A percentile compares a stretch with the other conserved stretches of the same genome.
phyloP scores from a whole-genome alignment of 1,139 yeast species.

The Geotrichum macrosporum region DNA sequence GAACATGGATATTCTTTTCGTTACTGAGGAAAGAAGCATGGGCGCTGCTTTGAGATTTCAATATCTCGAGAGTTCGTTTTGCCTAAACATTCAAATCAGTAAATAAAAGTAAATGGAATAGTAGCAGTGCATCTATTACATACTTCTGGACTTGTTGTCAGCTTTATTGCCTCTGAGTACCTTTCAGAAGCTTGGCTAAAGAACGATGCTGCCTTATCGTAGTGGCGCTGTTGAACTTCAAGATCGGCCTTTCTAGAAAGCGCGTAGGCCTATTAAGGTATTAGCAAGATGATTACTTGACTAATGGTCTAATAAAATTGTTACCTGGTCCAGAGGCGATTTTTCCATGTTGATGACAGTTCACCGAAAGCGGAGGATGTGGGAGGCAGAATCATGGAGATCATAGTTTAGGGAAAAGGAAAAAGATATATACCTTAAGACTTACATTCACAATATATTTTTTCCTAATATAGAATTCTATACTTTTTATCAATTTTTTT shows the following conservation, averaged over 20 bases:
- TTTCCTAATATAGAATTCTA: too few species aligned
- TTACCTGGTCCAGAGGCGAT: conserved; percentile 20
- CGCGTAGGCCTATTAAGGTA: conserved; percentile 18
- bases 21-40: conserved; percentile 18
- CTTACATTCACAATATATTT: too few species aligned
- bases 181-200: conserved; percentile 20
- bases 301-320: background rate
- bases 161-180: conserved; percentile 18
- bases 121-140: background rate
- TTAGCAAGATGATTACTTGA: background rate
- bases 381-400: too few species aligned
- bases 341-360: conserved; percentile 15
- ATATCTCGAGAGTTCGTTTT: conserved; percentile 16
- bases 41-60: conserved; percentile 19
- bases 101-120: background rate
- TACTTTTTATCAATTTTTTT: too few species aligned
- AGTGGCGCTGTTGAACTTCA: conserved; percentile 20
- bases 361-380: background rate
- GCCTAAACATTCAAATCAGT: conserved; percentile 16
- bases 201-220: conserved; percentile 21
- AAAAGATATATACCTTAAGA: too few species aligned
- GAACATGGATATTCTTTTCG: conserved; percentile 14
- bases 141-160: conserved; percentile 20
- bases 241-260: conserved; percentile 21
- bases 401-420: too few species aligned